Evolutionary conservation across 1,284 basidiomycete species (phyloP).

Genomic region (Sporisorium exsertum): DNA sequence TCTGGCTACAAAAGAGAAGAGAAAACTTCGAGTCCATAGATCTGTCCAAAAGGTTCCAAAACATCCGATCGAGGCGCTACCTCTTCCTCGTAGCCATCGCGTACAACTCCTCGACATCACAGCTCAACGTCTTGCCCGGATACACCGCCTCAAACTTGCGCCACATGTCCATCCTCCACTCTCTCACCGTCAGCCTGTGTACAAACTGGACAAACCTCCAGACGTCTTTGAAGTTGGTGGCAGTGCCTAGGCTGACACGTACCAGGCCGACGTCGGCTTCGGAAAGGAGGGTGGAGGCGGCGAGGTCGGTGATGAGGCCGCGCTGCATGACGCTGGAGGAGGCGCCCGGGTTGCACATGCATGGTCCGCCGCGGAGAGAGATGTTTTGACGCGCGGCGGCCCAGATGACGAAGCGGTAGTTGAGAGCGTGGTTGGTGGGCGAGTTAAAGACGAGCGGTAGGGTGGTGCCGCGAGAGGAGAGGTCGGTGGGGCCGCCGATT

Average conservation of each 20-base stretch:
- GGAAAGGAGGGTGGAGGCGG: constrained; percentile 7
- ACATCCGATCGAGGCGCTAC: neutral
- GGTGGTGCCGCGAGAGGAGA: constrained; percentile 5
- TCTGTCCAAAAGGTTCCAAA: neutral
- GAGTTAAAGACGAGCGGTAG: constrained; percentile 18
- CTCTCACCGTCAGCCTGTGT: neutral
- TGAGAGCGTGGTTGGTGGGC: constrained; percentile 4
- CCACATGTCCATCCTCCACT: constrained; percentile 15
- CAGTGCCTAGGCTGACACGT: constrained; percentile 14
- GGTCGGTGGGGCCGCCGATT: neutral
- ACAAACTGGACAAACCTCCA: constrained; percentile 20
- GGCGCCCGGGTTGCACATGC: constrained; percentile 45
- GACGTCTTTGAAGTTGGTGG: constrained; percentile 27
- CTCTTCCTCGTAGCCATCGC: constrained; percentile 15
- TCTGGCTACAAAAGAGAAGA: no score
- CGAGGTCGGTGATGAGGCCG: constrained; percentile 25
- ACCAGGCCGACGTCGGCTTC: constrained; percentile 36
- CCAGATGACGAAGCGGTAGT: constrained; percentile 35
- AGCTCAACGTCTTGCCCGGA: neutral
- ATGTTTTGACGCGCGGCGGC: constrained; percentile 17
- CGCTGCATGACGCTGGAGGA: constrained; percentile 23
- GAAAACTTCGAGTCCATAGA: no score
- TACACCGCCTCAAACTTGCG: neutral
- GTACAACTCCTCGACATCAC: constrained; percentile 21
- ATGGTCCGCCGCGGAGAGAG: constrained; percentile 32